Evolutionary conservation across 139 green algal genomes (phyloP), one percentile per base, ranked within the genome.

Genomic region (Monoraphidium neglectum): DNA sequence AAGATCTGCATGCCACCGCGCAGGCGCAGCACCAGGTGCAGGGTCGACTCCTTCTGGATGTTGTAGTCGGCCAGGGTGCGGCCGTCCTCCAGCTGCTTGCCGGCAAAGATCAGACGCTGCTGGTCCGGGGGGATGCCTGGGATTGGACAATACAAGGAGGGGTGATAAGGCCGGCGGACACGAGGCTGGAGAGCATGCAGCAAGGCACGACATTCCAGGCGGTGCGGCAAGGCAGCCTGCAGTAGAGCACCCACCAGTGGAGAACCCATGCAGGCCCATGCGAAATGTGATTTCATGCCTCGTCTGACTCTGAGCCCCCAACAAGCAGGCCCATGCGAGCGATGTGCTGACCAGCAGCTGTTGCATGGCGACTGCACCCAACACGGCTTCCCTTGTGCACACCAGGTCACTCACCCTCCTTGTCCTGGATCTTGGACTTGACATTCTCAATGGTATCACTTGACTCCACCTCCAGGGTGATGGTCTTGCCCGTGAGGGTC

Each of bases 51-150:
- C 88, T 95, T 95, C 87, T 96, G 90, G 85, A 97, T 95, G 91
- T 95, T 97, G 88, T 97, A 98, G 81, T 98, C 94, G 1, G 94
- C 91, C 59, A 98, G 85, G 0, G 94, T 98, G 70, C 92, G 88
- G 46, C 94, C 94, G 66, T 97, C 93, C 86, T 97, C 92, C 70
- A 98, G 92, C 93, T 98, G 94, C 92, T 98, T 98, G 84, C 94
- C 94, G 21, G 94, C 94, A 72, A 97, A 98, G 78, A 98, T 97
- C 47, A 98, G 89, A 49, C 94, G 91, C 90, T 98, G 94, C 90
- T 98, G 92, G 84, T 97, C 90, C 28, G 94, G 91, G 1, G 94
- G 94, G 77, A 98, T 98, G 47, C 92, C 92, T 88, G 81, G 32
- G 62, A 37, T 36, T 13, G 65, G 6, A 74, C 47, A 74, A 28